Evolutionary conservation across 495 filamentous ascomycete genomes (phyloP).

Genomic region (Aspergillus sparsus): DNA sequence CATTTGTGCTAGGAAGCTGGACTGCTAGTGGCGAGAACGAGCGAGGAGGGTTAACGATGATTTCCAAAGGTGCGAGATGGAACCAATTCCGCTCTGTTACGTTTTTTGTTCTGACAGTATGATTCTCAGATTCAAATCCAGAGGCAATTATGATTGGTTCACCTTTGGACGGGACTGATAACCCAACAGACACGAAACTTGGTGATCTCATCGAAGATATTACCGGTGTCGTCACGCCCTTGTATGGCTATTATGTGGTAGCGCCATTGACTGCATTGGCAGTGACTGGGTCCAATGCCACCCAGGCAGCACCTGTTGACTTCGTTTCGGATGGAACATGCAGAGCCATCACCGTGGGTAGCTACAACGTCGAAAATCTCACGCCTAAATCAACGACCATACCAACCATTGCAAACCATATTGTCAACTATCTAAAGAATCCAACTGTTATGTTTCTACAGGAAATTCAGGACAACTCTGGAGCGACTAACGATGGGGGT

Average conservation of each 20-base stretch:
- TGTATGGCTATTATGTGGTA: conserved; percentile 61
- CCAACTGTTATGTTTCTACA: conserved; percentile 61
- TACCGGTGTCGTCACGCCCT: conserved; percentile 57
- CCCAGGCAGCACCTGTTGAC: conserved; percentile 38
- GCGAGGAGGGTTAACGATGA: conserved; percentile 57
- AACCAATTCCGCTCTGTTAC: not conserved
- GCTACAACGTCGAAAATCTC: conserved; percentile 66
- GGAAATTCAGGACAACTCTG: conserved; percentile 62
- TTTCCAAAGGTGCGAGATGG: conserved; percentile 34
- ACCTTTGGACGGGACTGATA: conserved; percentile 60
- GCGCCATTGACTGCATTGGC: conserved; percentile 55
- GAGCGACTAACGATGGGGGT: conserved; percentile 50
- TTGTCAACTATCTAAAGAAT: conserved; percentile 52
- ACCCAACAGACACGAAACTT: conserved; percentile 53
- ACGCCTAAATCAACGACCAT: conserved; percentile 47
- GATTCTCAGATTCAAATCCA: conserved; percentile 55
- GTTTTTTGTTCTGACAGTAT: conserved; percentile 11
- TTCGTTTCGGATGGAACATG: conserved; percentile 49
- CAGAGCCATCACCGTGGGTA: conserved; percentile 52
- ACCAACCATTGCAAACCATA: conserved; percentile 51
- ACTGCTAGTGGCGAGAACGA: conserved; percentile 52
- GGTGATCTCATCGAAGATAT: conserved; percentile 58
- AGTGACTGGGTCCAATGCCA: conserved; percentile 33
- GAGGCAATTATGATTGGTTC: conserved; percentile 60
- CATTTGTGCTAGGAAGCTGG: conserved; percentile 62